Evolutionary conservation across 1,284 basidiomycete genomes (phyloP).

Genomic region (Laetiporus sulphureus): DNA sequence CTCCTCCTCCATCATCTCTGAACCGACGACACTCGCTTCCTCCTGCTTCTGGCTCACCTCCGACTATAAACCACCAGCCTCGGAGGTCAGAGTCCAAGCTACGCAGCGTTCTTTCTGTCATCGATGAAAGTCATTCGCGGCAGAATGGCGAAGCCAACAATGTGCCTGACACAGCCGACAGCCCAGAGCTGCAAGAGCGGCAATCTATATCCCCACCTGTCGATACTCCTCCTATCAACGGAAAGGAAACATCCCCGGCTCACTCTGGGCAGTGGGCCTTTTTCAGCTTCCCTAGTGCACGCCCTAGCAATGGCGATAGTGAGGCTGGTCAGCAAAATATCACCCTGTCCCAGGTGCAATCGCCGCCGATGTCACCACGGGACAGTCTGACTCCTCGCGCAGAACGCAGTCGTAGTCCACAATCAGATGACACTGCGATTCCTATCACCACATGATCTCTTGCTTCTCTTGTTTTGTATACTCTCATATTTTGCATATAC

Average conservation of each 20-base stretch:
- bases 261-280: slow-evolving; percentile 28
- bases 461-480: no score
- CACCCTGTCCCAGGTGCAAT: slow-evolving; percentile 27
- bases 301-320: slow-evolving; percentile 25
- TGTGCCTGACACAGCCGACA: slow-evolving; percentile 7
- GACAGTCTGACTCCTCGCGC: slow-evolving; percentile 12
- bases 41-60: slow-evolving; percentile 25
- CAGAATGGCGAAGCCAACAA: slow-evolving; percentile 23
- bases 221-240: no score
- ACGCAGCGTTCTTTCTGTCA: slow-evolving; percentile 54
- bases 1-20: slow-evolving; percentile 33
- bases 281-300: slow-evolving; percentile 25
- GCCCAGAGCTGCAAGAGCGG: neutral
- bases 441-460: no score
- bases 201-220: neutral
- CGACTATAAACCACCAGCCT: slow-evolving; percentile 29
- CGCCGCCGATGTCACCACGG: slow-evolving; percentile 15
- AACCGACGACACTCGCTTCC: slow-evolving; percentile 46
- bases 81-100: slow-evolving; percentile 65
- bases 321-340: slow-evolving; percentile 45
- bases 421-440: slow-evolving; percentile 22
- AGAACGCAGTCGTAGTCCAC: slow-evolving; percentile 24
- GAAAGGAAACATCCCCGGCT: slow-evolving; percentile 2
- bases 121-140: slow-evolving; percentile 47
- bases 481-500: no score